Evolutionary conservation across 306 rosid species (phyloP).

Genomic region (Begonia fuchsioides): DNA sequence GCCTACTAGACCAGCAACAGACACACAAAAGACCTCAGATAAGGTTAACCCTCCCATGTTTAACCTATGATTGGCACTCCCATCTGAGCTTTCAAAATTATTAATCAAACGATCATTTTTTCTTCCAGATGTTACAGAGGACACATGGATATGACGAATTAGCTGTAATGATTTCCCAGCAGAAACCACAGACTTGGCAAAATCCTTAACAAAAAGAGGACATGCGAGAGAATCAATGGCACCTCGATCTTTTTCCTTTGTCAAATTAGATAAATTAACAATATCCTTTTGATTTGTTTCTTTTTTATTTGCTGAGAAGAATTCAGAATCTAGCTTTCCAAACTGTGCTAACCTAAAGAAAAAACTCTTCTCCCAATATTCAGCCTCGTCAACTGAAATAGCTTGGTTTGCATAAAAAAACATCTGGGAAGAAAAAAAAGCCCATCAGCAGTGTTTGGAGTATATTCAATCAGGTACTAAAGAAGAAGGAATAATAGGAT

Average conservation of each 20-base stretch:
- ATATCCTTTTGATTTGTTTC: constrained; percentile 40
- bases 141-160: constrained; percentile 50
- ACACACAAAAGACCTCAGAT: constrained; percentile 71
- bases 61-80: constrained; percentile 28
- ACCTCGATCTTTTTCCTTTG: constrained; percentile 40
- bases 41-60: constrained; percentile 54
- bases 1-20: constrained; percentile 75
- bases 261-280: constrained; percentile 20
- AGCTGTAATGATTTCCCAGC: constrained; percentile 95
- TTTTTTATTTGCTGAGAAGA: constrained; percentile 23
- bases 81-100: constrained; percentile 18
- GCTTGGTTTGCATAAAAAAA: constrained; percentile 64
- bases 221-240: constrained; percentile 37
- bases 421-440: constrained; percentile 32
- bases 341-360: constrained; percentile 37
- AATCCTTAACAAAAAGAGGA: constrained; percentile 65
- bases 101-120: constrained; percentile 36
- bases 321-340: constrained; percentile 25
- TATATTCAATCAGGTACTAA: neutral
- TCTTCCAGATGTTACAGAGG: constrained; percentile 24
- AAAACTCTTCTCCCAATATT: constrained; percentile 96
- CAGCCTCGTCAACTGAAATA: constrained; percentile 62
- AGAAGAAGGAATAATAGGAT: constrained; percentile 7
- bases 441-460: too few species aligned
- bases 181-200: constrained; percentile 68